phyloP scores from a whole-genome alignment of 176 grass and related monocot genomes.

The Bonia amplexicaulis region DNA sequence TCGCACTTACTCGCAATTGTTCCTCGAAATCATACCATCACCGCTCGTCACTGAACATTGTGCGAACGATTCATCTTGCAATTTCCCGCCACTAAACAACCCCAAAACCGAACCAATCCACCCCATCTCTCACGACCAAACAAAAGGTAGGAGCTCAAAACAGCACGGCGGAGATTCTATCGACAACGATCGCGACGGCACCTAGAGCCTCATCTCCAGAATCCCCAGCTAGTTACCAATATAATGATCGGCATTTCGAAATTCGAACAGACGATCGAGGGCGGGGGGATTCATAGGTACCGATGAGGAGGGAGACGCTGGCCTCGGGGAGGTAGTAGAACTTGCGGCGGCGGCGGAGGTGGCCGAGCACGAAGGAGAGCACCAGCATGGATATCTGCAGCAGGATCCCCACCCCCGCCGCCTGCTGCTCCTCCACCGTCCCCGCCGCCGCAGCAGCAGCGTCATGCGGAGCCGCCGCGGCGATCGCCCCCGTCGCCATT shows the following conservation, averaged over 20 bases:
- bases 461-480: neutral
- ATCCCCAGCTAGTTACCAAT: too few relatives aligned
- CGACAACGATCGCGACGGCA: too few relatives aligned
- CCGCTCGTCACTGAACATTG: too few relatives aligned
- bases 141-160: too few relatives aligned
- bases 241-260: neutral
- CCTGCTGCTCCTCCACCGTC: slow-evolving; percentile 36
- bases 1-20: too few relatives aligned
- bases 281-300: neutral
- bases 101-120: too few relatives aligned
- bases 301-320: slow-evolving; percentile 70
- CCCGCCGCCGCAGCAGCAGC: neutral
- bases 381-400: slow-evolving; percentile 83
- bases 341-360: slow-evolving; percentile 62
- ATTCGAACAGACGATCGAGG: neutral
- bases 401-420: slow-evolving; percentile 66
- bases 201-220: too few relatives aligned
- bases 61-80: too few relatives aligned
- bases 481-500: slow-evolving; percentile 13
- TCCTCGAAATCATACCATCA: too few relatives aligned
- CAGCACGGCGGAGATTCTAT: too few relatives aligned
- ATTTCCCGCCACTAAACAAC: too few relatives aligned
- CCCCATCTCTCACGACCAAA: too few relatives aligned
- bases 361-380: slow-evolving; percentile 65
- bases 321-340: slow-evolving; percentile 78